Evolutionary conservation across 495 filamentous ascomycete species (phyloP).

Genomic region (Daldinia decipiens): DNA sequence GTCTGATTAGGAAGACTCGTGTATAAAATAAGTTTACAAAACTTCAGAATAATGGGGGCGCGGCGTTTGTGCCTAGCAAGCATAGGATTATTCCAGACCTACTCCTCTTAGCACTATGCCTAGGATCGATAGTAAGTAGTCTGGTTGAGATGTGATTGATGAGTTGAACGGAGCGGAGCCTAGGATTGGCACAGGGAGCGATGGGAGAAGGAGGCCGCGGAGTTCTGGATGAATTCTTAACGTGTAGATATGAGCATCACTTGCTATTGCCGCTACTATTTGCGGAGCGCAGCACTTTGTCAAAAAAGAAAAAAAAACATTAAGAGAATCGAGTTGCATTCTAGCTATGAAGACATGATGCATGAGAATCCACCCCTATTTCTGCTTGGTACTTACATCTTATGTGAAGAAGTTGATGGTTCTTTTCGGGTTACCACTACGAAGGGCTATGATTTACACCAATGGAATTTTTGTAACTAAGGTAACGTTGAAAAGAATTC

Average conservation of each 20-base stretch:
- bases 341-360: neutral
- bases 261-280: slow-evolving; percentile 13
- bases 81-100: slow-evolving; percentile 16
- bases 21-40: slow-evolving; percentile 38
- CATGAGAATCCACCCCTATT: neutral
- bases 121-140: slow-evolving; percentile 14
- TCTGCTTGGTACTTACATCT: neutral
- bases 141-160: slow-evolving; percentile 8
- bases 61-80: neutral
- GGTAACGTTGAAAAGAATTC: neutral
- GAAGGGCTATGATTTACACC: neutral
- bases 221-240: slow-evolving; percentile 9
- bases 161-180: neutral
- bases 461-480: neutral
- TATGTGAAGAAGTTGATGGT: neutral
- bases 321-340: slow-evolving; percentile 22
- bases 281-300: slow-evolving; percentile 22
- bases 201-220: neutral
- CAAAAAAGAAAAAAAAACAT: slow-evolving; percentile 4
- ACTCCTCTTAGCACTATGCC: neutral
- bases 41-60: slow-evolving; percentile 34
- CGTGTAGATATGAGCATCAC: slow-evolving; percentile 28
- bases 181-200: neutral
- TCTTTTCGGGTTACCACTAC: neutral
- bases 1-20: slow-evolving; percentile 27